Evolutionary conservation across 2,329 filamentous ascomycete species (phyloP).

Genomic region (Malbranchea zuffiana): DNA sequence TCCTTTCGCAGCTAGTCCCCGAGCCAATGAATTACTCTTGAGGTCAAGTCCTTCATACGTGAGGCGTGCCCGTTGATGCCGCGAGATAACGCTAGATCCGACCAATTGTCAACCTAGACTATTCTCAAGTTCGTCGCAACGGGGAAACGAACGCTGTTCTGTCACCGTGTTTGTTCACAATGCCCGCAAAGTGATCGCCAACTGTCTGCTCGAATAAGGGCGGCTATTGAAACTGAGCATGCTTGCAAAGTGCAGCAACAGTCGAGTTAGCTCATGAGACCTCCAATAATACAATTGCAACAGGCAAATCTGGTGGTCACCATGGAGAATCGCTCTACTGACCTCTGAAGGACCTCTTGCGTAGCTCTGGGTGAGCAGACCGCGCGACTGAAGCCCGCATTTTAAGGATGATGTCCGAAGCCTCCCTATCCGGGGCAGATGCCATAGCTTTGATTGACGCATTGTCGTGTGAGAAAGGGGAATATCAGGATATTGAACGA

Average conservation of each 20-base stretch:
- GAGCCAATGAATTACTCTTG: constrained; percentile 63
- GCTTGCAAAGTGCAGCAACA: constrained; percentile 8
- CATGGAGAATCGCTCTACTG: constrained; percentile 14
- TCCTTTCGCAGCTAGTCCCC: constrained; percentile 56
- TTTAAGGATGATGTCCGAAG: constrained; percentile 3
- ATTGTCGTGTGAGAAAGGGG: constrained; percentile 2
- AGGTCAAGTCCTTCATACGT: constrained; percentile 67
- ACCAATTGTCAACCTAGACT: constrained; percentile 3
- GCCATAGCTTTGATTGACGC: constrained; percentile 5
- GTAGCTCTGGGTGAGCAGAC: constrained; percentile 22
- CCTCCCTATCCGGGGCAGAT: constrained; percentile 1
- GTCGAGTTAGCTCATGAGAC: constrained; percentile 13
- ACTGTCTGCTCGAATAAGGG: constrained; percentile 39
- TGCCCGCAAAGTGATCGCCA: constrained; percentile 35
- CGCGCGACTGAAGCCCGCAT: constrained; percentile 11
- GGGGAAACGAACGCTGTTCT: constrained; percentile 40
- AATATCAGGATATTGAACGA: no score
- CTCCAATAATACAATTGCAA: neutral
- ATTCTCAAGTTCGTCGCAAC: neutral
- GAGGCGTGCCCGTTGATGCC: constrained; percentile 52
- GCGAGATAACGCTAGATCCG: constrained; percentile 42
- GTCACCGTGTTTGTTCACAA: constrained; percentile 36
- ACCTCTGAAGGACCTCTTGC: constrained; percentile 24
- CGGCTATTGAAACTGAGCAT: constrained; percentile 23
- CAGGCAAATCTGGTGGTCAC: no score